A percentile compares a stretch with the other conserved stretches of the same genome.
Evolutionary conservation across 306 rosid genomes (phyloP).

Genomic region (Trifolium fragiferum): DNA sequence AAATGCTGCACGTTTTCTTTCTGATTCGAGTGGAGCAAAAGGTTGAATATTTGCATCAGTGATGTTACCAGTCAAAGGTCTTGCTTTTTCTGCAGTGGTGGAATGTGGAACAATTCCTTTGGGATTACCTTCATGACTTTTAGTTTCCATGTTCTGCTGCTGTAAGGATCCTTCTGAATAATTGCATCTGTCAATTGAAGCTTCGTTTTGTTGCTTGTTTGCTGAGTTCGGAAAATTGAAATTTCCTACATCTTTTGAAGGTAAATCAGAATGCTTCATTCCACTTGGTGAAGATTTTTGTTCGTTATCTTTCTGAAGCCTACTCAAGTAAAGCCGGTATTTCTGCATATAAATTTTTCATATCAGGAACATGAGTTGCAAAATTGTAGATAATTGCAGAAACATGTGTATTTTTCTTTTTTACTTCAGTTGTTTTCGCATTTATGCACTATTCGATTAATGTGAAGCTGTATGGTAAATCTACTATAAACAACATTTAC

Average conservation of each 20-base stretch:
- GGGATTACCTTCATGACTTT: conserved; percentile 53
- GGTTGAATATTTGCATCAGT: conserved; percentile 55
- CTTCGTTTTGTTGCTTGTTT: conserved; percentile 60
- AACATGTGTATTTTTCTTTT: background rate
- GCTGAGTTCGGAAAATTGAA: conserved; percentile 55
- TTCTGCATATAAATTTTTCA: conserved; percentile 61
- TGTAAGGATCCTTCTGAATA: conserved; percentile 55
- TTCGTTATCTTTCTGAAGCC: conserved; percentile 82
- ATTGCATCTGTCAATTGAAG: conserved; percentile 54
- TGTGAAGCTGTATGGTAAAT: conserved; percentile 3
- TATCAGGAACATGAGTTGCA: conserved; percentile 23
- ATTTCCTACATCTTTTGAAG: conserved; percentile 64
- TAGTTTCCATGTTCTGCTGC: conserved; percentile 47
- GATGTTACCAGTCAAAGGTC: conserved; percentile 43
- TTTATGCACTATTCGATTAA: conserved; percentile 13
- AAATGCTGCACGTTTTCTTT: conserved; percentile 54
- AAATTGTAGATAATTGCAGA: conserved; percentile 19
- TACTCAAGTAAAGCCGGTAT: conserved; percentile 90
- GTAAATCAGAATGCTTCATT: conserved; percentile 62
- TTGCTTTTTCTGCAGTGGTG: conserved; percentile 50
- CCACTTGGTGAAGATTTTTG: conserved; percentile 66
- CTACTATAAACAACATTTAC: conserved; percentile 16
- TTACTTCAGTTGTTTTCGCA: background rate
- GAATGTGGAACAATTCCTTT: conserved; percentile 57
- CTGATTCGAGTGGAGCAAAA: conserved; percentile 59